A percentile compares a stretch with the other conserved stretches of the same genome.
These are phyloP conservation scores for Alternaria viburni DNA, from an alignment of 2,329 filamentous ascomycete genomes.

Conservation along the genomic window DNA sequence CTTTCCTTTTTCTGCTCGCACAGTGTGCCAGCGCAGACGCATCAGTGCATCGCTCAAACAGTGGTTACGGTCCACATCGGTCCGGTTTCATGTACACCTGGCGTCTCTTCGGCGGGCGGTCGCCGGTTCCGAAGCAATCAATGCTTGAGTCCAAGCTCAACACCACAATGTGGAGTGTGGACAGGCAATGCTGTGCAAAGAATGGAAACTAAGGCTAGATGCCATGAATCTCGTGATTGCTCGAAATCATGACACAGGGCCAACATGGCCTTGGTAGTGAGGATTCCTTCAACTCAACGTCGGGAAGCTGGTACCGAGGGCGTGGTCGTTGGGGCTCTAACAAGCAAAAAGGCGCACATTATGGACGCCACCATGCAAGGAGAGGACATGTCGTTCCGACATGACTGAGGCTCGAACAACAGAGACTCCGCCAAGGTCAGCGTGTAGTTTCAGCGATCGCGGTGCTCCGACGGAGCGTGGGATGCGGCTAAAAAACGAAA, in stretches of 20 bases:
- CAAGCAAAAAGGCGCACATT: not conserved
- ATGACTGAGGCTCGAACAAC: constrained; percentile 3
- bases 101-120: not conserved
- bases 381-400: constrained; percentile 8
- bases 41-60: constrained; percentile 2
- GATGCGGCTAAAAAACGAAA: constrained; percentile 36
- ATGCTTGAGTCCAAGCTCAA: constrained; percentile 10
- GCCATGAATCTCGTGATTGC: not conserved
- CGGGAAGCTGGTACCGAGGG: constrained; percentile 1
- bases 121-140: constrained; percentile 5
- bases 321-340: constrained; percentile 10
- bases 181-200: constrained; percentile 3
- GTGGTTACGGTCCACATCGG: constrained; percentile 20
- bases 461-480: constrained; percentile 15
- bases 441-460: constrained; percentile 11
- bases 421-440: constrained; percentile 13
- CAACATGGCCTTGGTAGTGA: not conserved
- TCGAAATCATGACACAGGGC: not conserved
- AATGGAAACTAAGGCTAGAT: not conserved
- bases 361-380: constrained; percentile 16
- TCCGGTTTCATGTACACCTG: constrained; percentile 27
- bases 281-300: not conserved
- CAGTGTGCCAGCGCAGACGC: not conserved
- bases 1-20: not conserved
- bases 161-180: constrained; percentile 3